Base-by-base conservation (phyloP, 2,329 filamentous ascomycete genomes). In the Aureobasidium sp. region DNA sequence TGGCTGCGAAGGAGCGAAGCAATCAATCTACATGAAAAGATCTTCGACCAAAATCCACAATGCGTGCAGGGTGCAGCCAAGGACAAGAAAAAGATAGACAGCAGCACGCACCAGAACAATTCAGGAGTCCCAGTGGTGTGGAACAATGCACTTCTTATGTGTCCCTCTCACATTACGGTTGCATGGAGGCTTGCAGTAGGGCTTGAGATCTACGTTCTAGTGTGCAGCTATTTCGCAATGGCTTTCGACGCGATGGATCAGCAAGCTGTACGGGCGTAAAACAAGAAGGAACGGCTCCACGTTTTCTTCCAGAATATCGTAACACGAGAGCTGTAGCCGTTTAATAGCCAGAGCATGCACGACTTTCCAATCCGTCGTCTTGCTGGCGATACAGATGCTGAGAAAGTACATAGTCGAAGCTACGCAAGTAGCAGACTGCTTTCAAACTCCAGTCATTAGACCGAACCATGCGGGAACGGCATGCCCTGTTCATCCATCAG, bases 11-110 rank as follows among this genome's bases (percentile, higher is more conserved):
- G 20, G 29, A 17, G 15, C 15, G n/a, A 48, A 29, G 15, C 27
- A 56, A 56, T 56, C 52, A 56, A 56, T 56, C 37, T 52, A 56
- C 52, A 56, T 56, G 37, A 55, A 44, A 34, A 24, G 46, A 48
- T 34, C 27, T n/a, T 29, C 48, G 5, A 37, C 10, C n/a, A 43
- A 5, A 26, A 26, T 10, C 47, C 27, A 51, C 17, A 51, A 26
- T 37, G 10, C 34, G 34, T 15, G 34, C 34, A 37, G 13, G 34
- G 34, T 37, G 34, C 34, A 37, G 13, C 7, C 6, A 12, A 26
- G 41, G 26, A 20, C 2, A 24, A 10, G 5, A 6, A 26, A 37
- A 9, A 26, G 24, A 34, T 34, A 1, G 17, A 50, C 3, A 29
- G 1, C 24, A 47, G 20, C 53, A 37, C 9, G 39, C n/a, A 46